A percentile compares a stretch with the other conserved stretches of the same genome.
phyloP scores from a whole-genome alignment of 2,329 filamentous ascomycete species.

The Helicocarpus griseus region DNA sequence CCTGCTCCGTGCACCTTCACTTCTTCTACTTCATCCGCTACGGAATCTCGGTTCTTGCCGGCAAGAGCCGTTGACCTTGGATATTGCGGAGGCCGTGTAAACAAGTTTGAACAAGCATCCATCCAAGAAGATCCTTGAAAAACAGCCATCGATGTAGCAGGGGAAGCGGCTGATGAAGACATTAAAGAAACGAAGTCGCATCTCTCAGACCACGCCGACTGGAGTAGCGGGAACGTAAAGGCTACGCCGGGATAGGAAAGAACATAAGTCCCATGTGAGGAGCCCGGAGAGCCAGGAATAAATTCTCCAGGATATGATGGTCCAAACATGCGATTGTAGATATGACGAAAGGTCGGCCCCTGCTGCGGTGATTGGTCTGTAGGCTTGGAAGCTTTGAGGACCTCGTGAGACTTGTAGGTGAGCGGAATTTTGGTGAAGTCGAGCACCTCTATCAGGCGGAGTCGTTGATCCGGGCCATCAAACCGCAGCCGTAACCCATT shows the following conservation, averaged over 20 bases:
- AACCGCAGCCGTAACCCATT: slow-evolving; percentile 89
- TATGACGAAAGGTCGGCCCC: slow-evolving; percentile 74
- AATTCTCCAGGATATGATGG: slow-evolving; percentile 94
- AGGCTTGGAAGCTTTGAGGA: slow-evolving; percentile 50
- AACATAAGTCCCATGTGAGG: slow-evolving; percentile 65
- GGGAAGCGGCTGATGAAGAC: slow-evolving; percentile 64
- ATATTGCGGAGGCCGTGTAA: slow-evolving; percentile 63
- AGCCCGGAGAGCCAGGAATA: slow-evolving; percentile 51
- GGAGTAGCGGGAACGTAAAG: slow-evolving; percentile 75
- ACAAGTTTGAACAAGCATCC: slow-evolving; percentile 66
- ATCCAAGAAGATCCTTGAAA: slow-evolving; percentile 89
- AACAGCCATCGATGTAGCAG: slow-evolving; percentile 78
- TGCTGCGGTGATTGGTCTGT: slow-evolving; percentile 19
- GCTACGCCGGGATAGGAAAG: slow-evolving; percentile 91
- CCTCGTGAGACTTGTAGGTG: slow-evolving; percentile 70
- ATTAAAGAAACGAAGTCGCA: slow-evolving; percentile 79
- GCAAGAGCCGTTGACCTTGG: slow-evolving; percentile 61
- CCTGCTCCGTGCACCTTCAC: slow-evolving; percentile 71
- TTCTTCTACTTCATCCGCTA: slow-evolving; percentile 81
- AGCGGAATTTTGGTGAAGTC: slow-evolving; percentile 82
- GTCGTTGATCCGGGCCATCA: slow-evolving; percentile 82
- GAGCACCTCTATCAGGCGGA: slow-evolving; percentile 81
- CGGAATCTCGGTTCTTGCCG: slow-evolving; percentile 62
- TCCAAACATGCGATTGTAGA: slow-evolving; percentile 88
- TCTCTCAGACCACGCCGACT: slow-evolving; percentile 61